Conservation (phyloP, 2,329 filamentous ascomycete species). For the Thermomyces lanuginosus region DNA sequence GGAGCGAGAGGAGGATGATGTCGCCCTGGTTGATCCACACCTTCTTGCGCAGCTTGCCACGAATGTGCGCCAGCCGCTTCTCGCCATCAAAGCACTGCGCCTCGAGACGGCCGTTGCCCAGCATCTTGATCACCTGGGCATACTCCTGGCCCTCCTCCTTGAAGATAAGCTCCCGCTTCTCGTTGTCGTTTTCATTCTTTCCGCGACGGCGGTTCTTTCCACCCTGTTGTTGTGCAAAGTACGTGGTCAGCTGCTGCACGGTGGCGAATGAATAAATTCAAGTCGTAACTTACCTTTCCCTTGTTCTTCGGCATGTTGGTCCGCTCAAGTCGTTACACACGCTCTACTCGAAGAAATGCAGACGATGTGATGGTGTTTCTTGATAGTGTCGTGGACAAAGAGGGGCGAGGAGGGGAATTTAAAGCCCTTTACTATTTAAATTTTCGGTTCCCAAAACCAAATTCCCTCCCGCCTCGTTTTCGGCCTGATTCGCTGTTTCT, state of each 20-base stretch:
- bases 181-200: conserved; percentile 98
- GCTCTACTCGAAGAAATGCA: too few relatives aligned
- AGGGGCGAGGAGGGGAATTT: conserved; percentile 8
- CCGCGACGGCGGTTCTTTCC: conserved; percentile 97
- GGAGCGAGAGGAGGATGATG: conserved; percentile 74
- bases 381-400: conserved; percentile 1
- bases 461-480: conserved; percentile 6
- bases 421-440: too few relatives aligned
- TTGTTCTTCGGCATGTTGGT: conserved; percentile 93
- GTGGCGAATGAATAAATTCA: too few relatives aligned
- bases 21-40: conserved; percentile 99
- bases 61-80: conserved; percentile 69
- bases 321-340: conserved; percentile 2
- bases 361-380: conserved; percentile 3
- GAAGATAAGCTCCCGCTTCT: conserved; percentile 97
- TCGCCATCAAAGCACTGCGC: conserved; percentile 90
- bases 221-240: too few relatives aligned
- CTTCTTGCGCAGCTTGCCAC: conserved; percentile 98
- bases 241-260: too few relatives aligned
- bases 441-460: too few relatives aligned
- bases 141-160: conserved; percentile 95
- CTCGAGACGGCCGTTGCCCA: conserved; percentile 86
- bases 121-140: conserved; percentile 85
- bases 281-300: conserved; percentile 78
- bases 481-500: conserved; percentile 11